Percentiles rank a stretch among this genome's conserved stretches.
phyloP scores from a whole-genome alignment of 1,139 yeast genomes.

The Tardiomyces digboiensis region DNA sequence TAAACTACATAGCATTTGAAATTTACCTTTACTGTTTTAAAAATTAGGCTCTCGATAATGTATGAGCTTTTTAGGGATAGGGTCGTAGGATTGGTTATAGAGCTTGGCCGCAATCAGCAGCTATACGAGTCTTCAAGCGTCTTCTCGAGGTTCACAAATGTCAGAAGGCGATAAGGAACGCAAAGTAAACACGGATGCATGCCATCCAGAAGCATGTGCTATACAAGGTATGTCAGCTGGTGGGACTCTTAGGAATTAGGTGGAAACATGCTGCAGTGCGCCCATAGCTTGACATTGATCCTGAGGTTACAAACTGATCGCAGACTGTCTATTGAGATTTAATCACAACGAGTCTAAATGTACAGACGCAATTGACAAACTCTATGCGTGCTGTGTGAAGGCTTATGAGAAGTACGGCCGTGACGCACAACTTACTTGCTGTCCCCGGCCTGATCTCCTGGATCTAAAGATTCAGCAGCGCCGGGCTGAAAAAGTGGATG shows the following conservation, averaged over 20 bases:
- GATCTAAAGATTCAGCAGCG: slow-evolving; percentile 50
- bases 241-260: too few species aligned
- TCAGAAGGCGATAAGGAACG: background rate
- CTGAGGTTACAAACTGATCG: slow-evolving; percentile 2
- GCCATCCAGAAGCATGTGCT: slow-evolving; percentile 16
- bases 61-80: too few species aligned
- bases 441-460: slow-evolving; percentile 51
- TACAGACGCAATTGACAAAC: slow-evolving; percentile 43
- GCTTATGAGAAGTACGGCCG: slow-evolving; percentile 48
- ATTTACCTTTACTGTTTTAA: too few species aligned
- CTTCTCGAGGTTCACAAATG: too few species aligned
- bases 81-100: too few species aligned
- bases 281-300: background rate
- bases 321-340: slow-evolving; percentile 42
- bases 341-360: slow-evolving; percentile 58
- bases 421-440: slow-evolving; percentile 47
- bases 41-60: too few species aligned
- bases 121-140: too few species aligned
- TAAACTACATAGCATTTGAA: too few species aligned
- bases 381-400: slow-evolving; percentile 53
- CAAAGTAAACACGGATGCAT: slow-evolving; percentile 4
- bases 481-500: slow-evolving; percentile 17
- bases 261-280: background rate
- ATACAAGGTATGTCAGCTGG: slow-evolving; percentile 33
- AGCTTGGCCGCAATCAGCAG: too few species aligned